Base-by-base conservation (phyloP, 225 moss, liverwort and hornwort genomes). In the Pleurozium schreberi region DNA sequence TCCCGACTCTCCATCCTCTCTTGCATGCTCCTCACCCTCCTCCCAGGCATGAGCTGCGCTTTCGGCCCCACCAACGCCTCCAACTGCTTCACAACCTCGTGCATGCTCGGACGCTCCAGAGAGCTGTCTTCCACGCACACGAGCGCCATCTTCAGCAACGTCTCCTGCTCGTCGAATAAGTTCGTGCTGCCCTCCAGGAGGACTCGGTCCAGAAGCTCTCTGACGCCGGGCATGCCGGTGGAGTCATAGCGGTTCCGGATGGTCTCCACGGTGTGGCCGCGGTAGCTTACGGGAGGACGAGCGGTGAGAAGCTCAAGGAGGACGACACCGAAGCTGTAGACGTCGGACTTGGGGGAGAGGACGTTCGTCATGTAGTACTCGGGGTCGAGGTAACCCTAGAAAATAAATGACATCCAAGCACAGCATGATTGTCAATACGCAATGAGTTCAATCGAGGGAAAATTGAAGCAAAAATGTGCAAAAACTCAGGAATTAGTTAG, bases 311-410 rank as follows among this genome's bases (percentile, higher is more conserved):
- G 58, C 90, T 98, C 97, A 38, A 98, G 81, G 8, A 98, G 62
- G 36, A 98, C 93, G 30, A 98, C 98, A 23, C 98, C 98, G 34
- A 98, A 98, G 90, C 98, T 98, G 91, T 95, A 98, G 19, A 98
- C 94, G 69, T 98, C 98, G 80, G 96, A 96, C 89, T 97, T 98
- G 18, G 93, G 91, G 12, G 98, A 93, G 12, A 97, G 90, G 22
- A 92, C 88, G 70, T 88, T 91, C 25, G 97, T 95, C 95, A 91
- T 94, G 91, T 95, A 97, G 80, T 98, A 98, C 88, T 98, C 97
- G 0, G 98, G 98, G 86, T 98, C 98, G 21, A 98, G 86, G 81
- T 98, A 98, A 19, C 98, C 98, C 98, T 98, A 5, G 31, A 60
- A 60, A 80, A 42, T 2, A 95, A 40, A 61, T 16, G 36, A 38